Evolutionary conservation across 495 filamentous ascomycete genomes (phyloP), one percentile per base, ranked within the genome.

Genomic region (Poronia punctata): DNA sequence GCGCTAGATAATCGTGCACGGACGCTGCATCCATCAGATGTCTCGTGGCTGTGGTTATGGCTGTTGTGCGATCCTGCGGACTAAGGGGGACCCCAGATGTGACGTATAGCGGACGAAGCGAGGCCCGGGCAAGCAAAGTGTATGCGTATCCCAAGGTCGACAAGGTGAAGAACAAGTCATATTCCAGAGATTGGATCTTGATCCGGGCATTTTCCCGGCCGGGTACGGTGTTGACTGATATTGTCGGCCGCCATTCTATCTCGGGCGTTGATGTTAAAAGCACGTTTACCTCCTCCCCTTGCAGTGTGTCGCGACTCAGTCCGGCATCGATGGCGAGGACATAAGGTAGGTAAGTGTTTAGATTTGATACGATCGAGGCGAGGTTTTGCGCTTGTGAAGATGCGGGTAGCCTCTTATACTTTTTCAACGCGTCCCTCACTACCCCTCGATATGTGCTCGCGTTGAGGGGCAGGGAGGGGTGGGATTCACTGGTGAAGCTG

Each of bases 201-300:
- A 81, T 52, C 19, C 88, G 76, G 12, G 78, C 60, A 7, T 66
- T 66, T 42, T 80, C 76, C 27, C 74, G 73, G 7, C 75, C 79
- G 3, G 75, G 74, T 11, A 78, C 52, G 0, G 68, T 35, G 44
- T 47, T 61, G n/a, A 65, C 63, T 22, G 84, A 72, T 18, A 98
- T 62, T 0, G 83, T 86, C 3, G 84, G 70, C n/a, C 86, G 80
- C 92, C 92, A 97, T 75, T 85, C 74, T 15, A 86, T 72, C 36
- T 64, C 64, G 5, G 79, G 70, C 5, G 55, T 52, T n/a, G 64
- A 53, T 16, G 50, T 60, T 26, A 62, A 45, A 12, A 76, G 73
- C 12, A 92, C 66, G 45, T 83, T 76, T 43, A 92, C 65, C 27
- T 77, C 68, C 44, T 84, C 78, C 5, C 68, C 67, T 16, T 72